Evolutionary conservation across 305 asterid genomes (phyloP).

Genomic region (Rubia tinctorum): DNA sequence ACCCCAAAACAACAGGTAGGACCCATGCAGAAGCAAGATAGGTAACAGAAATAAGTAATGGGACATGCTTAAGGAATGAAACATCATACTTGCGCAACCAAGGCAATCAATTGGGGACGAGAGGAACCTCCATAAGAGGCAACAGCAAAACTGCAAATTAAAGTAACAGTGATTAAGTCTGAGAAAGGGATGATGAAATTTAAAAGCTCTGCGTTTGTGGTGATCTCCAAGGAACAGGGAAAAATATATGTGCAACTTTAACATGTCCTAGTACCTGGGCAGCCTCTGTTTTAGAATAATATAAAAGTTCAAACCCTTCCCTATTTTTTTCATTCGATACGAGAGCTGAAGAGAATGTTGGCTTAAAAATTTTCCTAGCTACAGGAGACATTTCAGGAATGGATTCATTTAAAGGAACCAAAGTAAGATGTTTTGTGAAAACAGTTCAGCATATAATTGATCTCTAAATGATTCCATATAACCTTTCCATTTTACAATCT

Average conservation of each 20-base stretch:
- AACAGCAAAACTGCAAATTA: constrained; percentile 72
- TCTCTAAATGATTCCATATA: background rate
- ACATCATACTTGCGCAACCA: constrained; percentile 85
- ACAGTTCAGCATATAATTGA: background rate
- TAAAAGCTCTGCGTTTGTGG: background rate
- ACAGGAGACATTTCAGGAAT: background rate
- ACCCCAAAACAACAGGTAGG: background rate
- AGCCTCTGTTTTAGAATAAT: background rate
- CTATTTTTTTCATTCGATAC: background rate
- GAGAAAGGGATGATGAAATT: background rate
- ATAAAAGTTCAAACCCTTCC: background rate
- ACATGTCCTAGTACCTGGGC: background rate
- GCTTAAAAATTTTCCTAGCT: constrained; percentile 7
- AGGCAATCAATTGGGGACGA: constrained; percentile 85
- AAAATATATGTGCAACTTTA: background rate
- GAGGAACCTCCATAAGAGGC: constrained; percentile 74
- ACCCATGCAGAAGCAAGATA: background rate
- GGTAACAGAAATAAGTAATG: background rate
- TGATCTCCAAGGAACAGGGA: background rate
- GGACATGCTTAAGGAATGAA: constrained; percentile 9
- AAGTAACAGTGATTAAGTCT: constrained; percentile 20
- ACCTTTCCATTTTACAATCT: background rate
- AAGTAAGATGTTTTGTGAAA: background rate
- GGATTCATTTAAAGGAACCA: background rate
- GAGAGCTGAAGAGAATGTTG: background rate